Evolutionary conservation across 176 grass and related monocot genomes (phyloP), one percentile per base, ranked within the genome.

Genomic region (Oryza longistaminata): DNA sequence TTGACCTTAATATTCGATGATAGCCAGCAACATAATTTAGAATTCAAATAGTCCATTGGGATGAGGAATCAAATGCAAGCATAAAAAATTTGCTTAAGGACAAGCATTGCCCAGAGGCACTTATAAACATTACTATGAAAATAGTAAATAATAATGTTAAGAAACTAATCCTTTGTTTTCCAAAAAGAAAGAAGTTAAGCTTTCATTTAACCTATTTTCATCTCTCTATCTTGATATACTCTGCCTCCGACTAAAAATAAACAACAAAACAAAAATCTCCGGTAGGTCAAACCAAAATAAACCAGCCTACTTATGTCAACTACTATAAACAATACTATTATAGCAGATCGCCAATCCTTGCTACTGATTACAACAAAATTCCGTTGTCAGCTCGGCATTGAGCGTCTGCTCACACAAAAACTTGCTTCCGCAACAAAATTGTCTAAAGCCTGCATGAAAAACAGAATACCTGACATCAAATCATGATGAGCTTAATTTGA

Each of bases 341-440:
- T 77, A 87, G 60, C 61, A 90, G 68, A 90, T 74, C 22, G 25
- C 72, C 80, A 70, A 65, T 21, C 49, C 19, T 40, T 25, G 25
- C 35, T 13, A 83, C 49, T 10, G 31, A 44, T 44, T 40, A 50
- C 82, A 86, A 33, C 46, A 22, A 75, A 25, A 29, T 81, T 40
- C 39, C 67, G 73, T 60, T 58, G 58, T 53, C 73, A 82, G 73
- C 44, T 78, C 73, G 45, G 70, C 58, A 80, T 74, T 3, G 48
- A 50, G 77, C 66, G 45, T 85, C 71, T 76, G 77, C 77, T 81
- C 66, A 90, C 74, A 83, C 43, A 46, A 79, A 86, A 83, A 79
- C 88, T 84, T 87, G 87, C 31, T 87, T 68, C 37, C 64, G 77
- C 75, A 79, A 78, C 67, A 73, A 66, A 74, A 67, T 70, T 82